phyloP scores from a whole-genome alignment of 371 early-diverging fungal species.

The Apophysomyces trapeziformis region DNA sequence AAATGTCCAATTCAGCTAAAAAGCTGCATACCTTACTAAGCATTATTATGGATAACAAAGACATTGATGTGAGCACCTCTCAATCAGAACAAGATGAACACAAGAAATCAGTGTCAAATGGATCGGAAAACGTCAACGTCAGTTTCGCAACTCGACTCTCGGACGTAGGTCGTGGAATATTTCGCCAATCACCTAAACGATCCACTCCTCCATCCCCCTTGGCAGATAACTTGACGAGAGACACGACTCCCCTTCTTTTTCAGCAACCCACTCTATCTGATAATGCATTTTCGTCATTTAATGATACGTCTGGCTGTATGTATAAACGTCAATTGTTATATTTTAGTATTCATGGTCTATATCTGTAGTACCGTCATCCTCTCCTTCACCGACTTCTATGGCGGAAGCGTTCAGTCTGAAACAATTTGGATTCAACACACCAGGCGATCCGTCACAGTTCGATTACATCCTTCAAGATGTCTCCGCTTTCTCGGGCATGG shows the following conservation, averaged over 20 bases:
- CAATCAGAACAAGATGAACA: conserved; percentile 18
- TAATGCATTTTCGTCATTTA: not conserved
- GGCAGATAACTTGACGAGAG: not conserved
- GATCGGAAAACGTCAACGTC: not conserved
- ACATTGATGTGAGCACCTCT: conserved; percentile 32
- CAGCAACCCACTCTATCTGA: conserved; percentile 8
- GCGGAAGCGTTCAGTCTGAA: conserved; percentile 49
- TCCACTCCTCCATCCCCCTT: not conserved
- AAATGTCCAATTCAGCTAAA: conserved; percentile 42
- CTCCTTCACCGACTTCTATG: conserved; percentile 33
- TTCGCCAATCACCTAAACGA: conserved; percentile 7
- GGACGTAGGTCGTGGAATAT: conserved; percentile 30
- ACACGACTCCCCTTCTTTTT: not conserved
- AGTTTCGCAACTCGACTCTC: conserved; percentile 18
- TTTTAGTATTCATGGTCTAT: not conserved
- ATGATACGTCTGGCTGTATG: not conserved
- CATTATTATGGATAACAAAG: conserved; percentile 41
- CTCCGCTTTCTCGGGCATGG: conserved; percentile 20
- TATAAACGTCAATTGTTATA: not conserved
- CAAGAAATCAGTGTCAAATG: conserved; percentile 10
- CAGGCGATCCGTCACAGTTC: conserved; percentile 24
- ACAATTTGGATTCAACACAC: conserved; percentile 47
- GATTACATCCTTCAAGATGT: conserved; percentile 29
- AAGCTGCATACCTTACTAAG: conserved; percentile 33
- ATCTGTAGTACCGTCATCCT: conserved; percentile 6